Evolutionary conservation across 1,139 yeast species (phyloP).

Genomic region (Zygotorulaspora mrakii): DNA sequence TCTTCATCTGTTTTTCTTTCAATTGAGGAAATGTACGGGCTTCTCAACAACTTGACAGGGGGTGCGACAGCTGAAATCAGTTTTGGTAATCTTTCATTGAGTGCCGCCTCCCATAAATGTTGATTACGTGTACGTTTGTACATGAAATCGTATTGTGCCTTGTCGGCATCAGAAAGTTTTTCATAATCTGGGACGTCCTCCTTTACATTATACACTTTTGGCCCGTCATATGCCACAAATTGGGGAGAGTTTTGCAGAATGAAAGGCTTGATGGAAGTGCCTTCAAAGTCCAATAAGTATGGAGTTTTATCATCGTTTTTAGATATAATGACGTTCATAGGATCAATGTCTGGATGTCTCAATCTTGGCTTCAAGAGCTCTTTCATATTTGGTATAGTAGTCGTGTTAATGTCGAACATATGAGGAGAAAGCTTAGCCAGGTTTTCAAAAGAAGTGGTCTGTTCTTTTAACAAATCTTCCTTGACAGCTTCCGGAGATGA

Average conservation of each 20-base stretch:
- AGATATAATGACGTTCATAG: conserved; percentile 69
- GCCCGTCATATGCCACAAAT: conserved; percentile 83
- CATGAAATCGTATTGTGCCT: conserved; percentile 80
- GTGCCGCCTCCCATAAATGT: conserved; percentile 75
- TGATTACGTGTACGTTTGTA: conserved; percentile 88
- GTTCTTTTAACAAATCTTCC: conserved; percentile 46
- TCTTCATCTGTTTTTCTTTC: conserved; percentile 62
- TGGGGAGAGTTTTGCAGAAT: conserved; percentile 73
- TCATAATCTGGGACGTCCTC: conserved; percentile 73
- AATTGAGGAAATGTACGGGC: conserved; percentile 62
- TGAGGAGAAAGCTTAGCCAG: conserved; percentile 52
- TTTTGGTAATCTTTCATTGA: conserved; percentile 59
- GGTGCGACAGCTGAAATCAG: conserved; percentile 79
- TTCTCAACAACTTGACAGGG: conserved; percentile 62
- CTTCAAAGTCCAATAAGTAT: conserved; percentile 76
- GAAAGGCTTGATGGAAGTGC: conserved; percentile 74
- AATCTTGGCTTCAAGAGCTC: conserved; percentile 72
- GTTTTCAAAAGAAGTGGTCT: conserved; percentile 57
- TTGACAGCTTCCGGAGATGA: conserved; percentile 41
- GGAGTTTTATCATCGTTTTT: conserved; percentile 40
- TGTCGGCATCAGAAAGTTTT: conserved; percentile 63
- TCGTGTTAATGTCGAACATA: conserved; percentile 50
- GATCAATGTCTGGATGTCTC: conserved; percentile 80
- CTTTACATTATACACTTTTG: conserved; percentile 69
- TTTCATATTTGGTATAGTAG: conserved; percentile 53